Base-by-base conservation (phyloP, 2,329 filamentous ascomycete genomes). In the Biscogniauxia sp. region DNA sequence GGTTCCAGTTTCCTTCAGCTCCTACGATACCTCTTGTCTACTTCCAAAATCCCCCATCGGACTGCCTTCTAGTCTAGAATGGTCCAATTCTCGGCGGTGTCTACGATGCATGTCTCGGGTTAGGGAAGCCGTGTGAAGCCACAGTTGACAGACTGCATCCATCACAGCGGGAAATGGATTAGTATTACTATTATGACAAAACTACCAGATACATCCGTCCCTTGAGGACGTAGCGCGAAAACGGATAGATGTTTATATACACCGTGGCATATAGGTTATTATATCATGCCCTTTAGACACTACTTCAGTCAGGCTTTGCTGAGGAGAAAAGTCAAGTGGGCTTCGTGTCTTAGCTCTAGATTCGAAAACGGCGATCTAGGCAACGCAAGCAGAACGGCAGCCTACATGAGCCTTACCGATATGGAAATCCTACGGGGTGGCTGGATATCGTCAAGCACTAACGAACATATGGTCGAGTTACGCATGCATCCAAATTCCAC, bases 21-120 rank as follows among this genome's bases (percentile, higher is more conserved):
- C 37, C 17, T 17, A 17, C 37, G 15, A 11, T n/a, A 45, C 37
- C 13, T 11, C 2, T 32, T 32, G 28, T 2, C 28, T 2, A 9
- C 28, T 13, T 32, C 28, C 7, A 32, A 45, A 41, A n/a, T 6
- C 37, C 37, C 5, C 15, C 11, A 45, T 45, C 37, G 37, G 37
- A 45, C 37, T 45, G 37, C 17, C 15, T 9, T 6, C 11, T 45
- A 17, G 37, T 17, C 7, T 45, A 13, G 37, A 45, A 45, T 45
- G 17, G 5, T 45, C 37, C 37, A 45, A 45, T 45, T n/a, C 17
- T 45, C 20, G 19, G 62, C 60, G 58, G 13, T 51, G 58, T 58
- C 57, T 52, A 58, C 57, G 20, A 56, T 60, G 62, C 56, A 57
- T 60, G 59, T 63, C 56, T 66, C 60, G 57, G 58, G 51, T 37